Evolutionary conservation across 371 early-diverging fungal species (phyloP), one percentile per base, ranked within the genome.

Genomic region (Thermomucor indicae-seudaticae): DNA sequence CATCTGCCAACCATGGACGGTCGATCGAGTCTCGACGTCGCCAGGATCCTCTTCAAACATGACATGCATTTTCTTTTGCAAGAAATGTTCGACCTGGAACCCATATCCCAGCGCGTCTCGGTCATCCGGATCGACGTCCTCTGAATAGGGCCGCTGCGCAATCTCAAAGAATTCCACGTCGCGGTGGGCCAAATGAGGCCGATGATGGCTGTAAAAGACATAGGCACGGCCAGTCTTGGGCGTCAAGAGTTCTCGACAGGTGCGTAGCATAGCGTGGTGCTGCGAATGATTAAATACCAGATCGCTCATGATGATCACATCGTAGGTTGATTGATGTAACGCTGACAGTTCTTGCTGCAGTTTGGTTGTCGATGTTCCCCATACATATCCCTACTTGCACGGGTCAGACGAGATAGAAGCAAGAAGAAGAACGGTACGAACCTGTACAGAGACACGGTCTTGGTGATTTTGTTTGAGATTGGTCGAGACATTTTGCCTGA

Each of bases 41-140:
- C 95, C 96, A 14, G 83, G 80, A 62, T 94, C 95, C 34, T 90
- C 85, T 39, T 85, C 80, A 75, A 96, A 96, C 96, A 95, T 95
- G 10, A 88, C 86, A 6, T 74, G 70, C 72, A 86, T 85, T 37
- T 77, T 81, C 42, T 84, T 66, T 28, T 85, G 81, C 22, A 79
- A 60, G 11, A 92, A 64, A 50, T 90, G 77, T 42, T 87, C 88
- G 0, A 74, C 86, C 44, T 73, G 65, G 47, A 94, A 89, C 0
- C 85, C 85, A 53, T 83, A 85, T 23, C 85, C 87, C 16, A 79
- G 58, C 6, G 17, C 44, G 7, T 80, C 80, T 11, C 75, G 63
- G 49, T 82, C 80, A 25, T 82, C 79, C 24, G 65, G 64, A 34
- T 69, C 72, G 1, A 61, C 48, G n/a, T 60, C 48, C 7, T 51